Percentiles rank a stretch among this genome's conserved stretches.
Conservation (phyloP, 768 basidiomycete genomes). For the Suillus subalutaceus region DNA sequence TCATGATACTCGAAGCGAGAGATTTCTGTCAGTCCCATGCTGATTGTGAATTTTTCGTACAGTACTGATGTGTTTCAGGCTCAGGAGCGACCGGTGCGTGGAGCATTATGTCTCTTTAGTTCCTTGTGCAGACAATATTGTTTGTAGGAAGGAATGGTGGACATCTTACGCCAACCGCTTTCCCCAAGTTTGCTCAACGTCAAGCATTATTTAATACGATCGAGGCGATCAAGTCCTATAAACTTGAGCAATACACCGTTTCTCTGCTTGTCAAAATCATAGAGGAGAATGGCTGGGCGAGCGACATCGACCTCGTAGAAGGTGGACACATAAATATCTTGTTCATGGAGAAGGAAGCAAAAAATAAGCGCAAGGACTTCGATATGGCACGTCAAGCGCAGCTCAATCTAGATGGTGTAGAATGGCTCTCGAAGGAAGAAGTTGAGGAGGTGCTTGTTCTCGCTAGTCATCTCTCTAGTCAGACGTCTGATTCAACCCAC, state of each 20-base stretch:
- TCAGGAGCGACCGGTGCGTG: slow-evolving; percentile 73
- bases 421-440: slow-evolving; percentile 50
- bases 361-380: slow-evolving; percentile 44
- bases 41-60: background rate
- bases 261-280: slow-evolving; percentile 52
- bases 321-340: slow-evolving; percentile 48
- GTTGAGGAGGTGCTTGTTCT: slow-evolving; percentile 44
- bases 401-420: slow-evolving; percentile 43
- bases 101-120: background rate
- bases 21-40: slow-evolving; percentile 70
- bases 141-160: slow-evolving; percentile 76
- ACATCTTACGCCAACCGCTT: slow-evolving; percentile 60
- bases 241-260: slow-evolving; percentile 57
- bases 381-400: slow-evolving; percentile 46
- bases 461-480: too few relatives aligned
- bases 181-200: slow-evolving; percentile 46
- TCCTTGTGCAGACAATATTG: background rate
- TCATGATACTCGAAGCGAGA: slow-evolving; percentile 82
- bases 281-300: slow-evolving; percentile 39
- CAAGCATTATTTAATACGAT: slow-evolving; percentile 46
- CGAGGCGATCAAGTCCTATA: slow-evolving; percentile 56
- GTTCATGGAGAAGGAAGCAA: slow-evolving; percentile 48
- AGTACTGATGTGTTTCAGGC: slow-evolving; percentile 39
- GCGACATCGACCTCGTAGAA: slow-evolving; percentile 62
- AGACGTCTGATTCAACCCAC: slow-evolving; percentile 2